phyloP scores from a whole-genome alignment of 805 yeast species.

The Debaryomyces tyrocola region DNA sequence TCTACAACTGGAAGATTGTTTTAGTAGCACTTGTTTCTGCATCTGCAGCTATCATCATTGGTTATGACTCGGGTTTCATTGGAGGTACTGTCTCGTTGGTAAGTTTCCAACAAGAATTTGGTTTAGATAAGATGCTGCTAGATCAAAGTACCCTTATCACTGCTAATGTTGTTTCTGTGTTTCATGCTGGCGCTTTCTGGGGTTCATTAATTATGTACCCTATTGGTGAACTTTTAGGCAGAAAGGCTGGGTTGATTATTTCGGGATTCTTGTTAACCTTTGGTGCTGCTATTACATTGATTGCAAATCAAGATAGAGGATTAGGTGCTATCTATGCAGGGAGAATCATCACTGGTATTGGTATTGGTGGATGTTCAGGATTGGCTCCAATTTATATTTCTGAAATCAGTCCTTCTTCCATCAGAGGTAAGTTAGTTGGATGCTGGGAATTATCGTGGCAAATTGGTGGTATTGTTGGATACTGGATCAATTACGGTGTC shows the following conservation, averaged over 20 bases:
- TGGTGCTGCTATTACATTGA: constrained; percentile 45
- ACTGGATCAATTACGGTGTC: constrained; percentile 52
- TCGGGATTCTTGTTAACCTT: constrained; percentile 42
- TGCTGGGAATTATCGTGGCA: constrained; percentile 52
- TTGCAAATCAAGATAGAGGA: constrained; percentile 29
- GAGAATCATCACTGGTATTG: constrained; percentile 51
- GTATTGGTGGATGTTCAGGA: constrained; percentile 52
- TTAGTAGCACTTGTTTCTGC: constrained; percentile 46
- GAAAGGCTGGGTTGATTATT: constrained; percentile 37
- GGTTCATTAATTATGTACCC: constrained; percentile 47
- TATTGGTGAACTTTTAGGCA: constrained; percentile 39
- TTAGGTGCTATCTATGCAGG: constrained; percentile 53
- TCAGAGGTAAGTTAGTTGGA: constrained; percentile 47
- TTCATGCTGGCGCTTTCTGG: constrained; percentile 54
- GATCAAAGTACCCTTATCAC: constrained; percentile 22
- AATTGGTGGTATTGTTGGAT: constrained; percentile 47
- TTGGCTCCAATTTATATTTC: constrained; percentile 49
- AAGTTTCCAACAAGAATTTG: constrained; percentile 47
- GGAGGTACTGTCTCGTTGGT: constrained; percentile 52
- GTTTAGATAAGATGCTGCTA: constrained; percentile 30
- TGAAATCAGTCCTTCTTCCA: constrained; percentile 45
- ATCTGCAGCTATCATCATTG: constrained; percentile 51
- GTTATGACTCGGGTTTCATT: constrained; percentile 57
- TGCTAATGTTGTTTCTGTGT: constrained; percentile 47
- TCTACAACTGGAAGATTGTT: constrained; percentile 46